Evolutionary conservation across 2,329 filamentous ascomycete species (phyloP), one percentile per base, ranked within the genome.

Genomic region (Diplodia corticola): DNA sequence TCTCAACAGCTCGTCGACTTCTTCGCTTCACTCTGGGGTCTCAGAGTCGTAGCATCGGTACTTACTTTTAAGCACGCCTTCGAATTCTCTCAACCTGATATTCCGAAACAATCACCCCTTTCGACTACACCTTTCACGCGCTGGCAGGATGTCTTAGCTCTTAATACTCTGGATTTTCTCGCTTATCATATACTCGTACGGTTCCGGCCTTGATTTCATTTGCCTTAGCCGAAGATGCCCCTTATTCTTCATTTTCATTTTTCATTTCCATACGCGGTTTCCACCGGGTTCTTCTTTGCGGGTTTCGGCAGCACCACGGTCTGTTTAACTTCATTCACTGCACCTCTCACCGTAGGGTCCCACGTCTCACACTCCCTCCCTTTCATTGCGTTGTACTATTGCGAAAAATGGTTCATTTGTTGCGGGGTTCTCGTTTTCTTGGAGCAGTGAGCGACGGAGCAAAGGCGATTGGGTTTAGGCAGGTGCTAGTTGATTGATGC

Each of bases 391-490:
- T 61, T 61, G 57, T 61, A 61, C 57, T 61, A 61, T 28, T 49
- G 57, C 57, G 44, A 46, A 61, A 61, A 61, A 61, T 28, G 57
- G 57, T 33, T 44, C 57, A 61, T 61, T 61, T 61, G 40, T 61
- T 49, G 57, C 57, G 60, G 60, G 60, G 50, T 63, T 65, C 53
- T 55, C 63, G 51, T 57, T 60, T 54, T 28, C 44, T 63, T 50
- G 63, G 63, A 59, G 63, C 46, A 65, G 50, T 50, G 50, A 65
- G 63, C 63, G 63, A 65, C 26, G 63, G 63, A 65, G 63, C 63
- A 65, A 44, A n/a, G 63, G 63, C 63, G 63, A 59, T 65, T 65
- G 51, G 60, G 60, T 48, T 26, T 33, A 50, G 60, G 60, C 60
- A 49, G 48, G 60, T 63, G 63, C 48, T 65, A 28, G 26, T 59